phyloP scores from a whole-genome alignment of 2,329 filamentous ascomycete genomes.

The Phialophora tarda region DNA sequence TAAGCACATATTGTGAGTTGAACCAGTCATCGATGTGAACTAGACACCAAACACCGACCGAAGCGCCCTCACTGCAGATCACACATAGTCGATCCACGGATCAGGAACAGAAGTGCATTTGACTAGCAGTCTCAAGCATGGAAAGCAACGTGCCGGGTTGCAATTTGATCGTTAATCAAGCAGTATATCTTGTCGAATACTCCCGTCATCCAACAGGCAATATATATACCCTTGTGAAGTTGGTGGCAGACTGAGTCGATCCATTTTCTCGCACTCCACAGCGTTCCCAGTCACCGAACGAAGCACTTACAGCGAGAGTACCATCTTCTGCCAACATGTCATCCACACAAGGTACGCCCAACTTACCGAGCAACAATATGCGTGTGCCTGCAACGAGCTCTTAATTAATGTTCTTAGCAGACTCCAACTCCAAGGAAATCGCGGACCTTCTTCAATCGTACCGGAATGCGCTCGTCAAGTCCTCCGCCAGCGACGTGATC shows the following conservation, averaged over 20 bases:
- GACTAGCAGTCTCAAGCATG: background rate
- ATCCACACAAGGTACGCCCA: background rate
- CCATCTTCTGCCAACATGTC: background rate
- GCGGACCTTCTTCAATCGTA: constrained; percentile 5
- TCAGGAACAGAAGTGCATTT: background rate
- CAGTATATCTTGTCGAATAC: background rate
- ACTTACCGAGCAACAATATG: background rate
- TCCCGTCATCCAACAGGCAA: background rate
- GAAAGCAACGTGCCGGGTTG: background rate
- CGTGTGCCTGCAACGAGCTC: background rate
- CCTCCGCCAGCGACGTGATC: constrained; percentile 7
- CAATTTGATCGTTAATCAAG: background rate
- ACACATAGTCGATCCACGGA: background rate
- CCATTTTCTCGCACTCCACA: background rate
- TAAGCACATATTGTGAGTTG: background rate
- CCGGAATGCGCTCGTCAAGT: constrained; percentile 6
- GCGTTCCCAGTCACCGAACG: background rate
- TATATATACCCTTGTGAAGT: background rate
- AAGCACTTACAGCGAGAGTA: background rate
- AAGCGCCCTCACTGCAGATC: background rate
- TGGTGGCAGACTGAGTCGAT: background rate
- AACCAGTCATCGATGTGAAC: background rate
- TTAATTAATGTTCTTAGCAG: background rate
- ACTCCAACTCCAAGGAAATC: background rate
- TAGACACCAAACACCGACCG: background rate